Evolutionary conservation across 768 basidiomycete species (phyloP), one percentile per base, ranked within the genome.

Genomic region (Kwoniella newhampshirensis): DNA sequence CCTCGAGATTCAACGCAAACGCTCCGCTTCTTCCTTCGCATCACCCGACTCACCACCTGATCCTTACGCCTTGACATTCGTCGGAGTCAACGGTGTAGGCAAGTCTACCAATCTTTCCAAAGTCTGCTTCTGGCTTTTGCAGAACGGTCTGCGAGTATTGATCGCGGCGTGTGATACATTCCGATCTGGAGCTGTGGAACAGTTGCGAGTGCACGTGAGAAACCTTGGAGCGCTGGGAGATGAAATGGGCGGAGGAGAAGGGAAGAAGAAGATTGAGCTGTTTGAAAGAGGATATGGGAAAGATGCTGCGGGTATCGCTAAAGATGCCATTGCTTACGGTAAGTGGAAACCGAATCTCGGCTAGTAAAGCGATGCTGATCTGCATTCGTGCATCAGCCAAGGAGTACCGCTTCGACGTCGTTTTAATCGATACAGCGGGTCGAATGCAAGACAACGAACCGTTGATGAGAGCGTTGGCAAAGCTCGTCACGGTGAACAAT

Each of bases 401-500:
- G 63, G 90, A 93, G 66, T 87, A 88, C 60, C 84, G 86, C 60
- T 97, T 96, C 74, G 96, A 99, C 67, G 92, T 98, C 21, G 94
- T 99, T 5, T 81, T 99, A 42, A 91, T 99, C 68, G 96, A 99
- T 75, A 98, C 96, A 1, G 96, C 96, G 18, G 96, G 96, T 1
- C 83, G 94, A 51, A 98, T 98, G 96, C 96, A 99, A 76, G 96
- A 98, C 76, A 99, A 98, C 75, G 96, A 98, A 87, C 96, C 96
- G 0, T 78, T 99, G 62, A 99, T 99, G 96, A 85, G 92, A 17
- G 94, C 96, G 2, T 81, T 99, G n/a, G 91, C 96, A 30, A 98
- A 99, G 88, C 84, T 99, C 57, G 91, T 99, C 26, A 80, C 89
- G 0, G 87, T 89, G 51, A 99, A 99, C 77, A 89, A 81, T 54